Percentiles rank a stretch among this genome's conserved stretches.
These are phyloP conservation scores for Boletus sensibilis DNA, from an alignment of 768 basidiomycete species.

Conservation along the genomic window DNA sequence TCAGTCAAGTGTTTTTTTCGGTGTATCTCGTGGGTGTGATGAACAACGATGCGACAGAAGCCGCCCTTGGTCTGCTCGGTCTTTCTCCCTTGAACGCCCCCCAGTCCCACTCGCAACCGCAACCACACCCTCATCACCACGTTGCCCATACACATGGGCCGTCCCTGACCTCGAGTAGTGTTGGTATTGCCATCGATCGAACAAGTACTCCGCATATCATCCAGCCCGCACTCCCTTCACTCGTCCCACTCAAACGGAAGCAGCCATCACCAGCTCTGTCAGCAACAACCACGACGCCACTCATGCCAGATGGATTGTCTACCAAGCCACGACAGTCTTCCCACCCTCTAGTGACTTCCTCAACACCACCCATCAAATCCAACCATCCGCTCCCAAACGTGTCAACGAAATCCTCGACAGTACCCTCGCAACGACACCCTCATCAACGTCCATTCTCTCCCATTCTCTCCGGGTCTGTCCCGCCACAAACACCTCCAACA, in stretches of 20 bases:
- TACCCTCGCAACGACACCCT: constrained; percentile 9
- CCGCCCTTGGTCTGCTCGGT: constrained; percentile 56
- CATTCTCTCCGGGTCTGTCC: constrained; percentile 6
- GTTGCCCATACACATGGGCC: constrained; percentile 27
- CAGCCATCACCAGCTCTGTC: constrained; percentile 27
- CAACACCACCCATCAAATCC: constrained; percentile 13
- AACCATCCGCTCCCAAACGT: constrained; percentile 5
- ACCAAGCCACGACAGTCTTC: constrained; percentile 16
- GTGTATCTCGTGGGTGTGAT: constrained; percentile 29
- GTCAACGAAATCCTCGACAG: constrained; percentile 17
- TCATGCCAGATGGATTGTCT: constrained; percentile 10
- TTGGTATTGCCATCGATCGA: constrained; percentile 29
- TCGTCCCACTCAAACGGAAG: constrained; percentile 45
- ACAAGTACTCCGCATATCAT: constrained; percentile 18
- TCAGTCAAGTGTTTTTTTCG: constrained; percentile 3
- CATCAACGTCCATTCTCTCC: constrained; percentile 24
- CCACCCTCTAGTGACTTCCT: constrained; percentile 21
- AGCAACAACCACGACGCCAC: constrained; percentile 8
- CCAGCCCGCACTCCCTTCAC: constrained; percentile 23
- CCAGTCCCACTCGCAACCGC: constrained; percentile 26
- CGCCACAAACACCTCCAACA: constrained; percentile 14
- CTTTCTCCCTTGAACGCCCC: constrained; percentile 41
- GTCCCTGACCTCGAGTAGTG: constrained; percentile 24
- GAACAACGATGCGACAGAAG: constrained; percentile 58
- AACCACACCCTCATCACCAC: constrained; percentile 26